These are phyloP conservation scores for Pseudogymnoascus sp. DNA, from an alignment of 2,329 filamentous ascomycete species.

Conservation along the genomic window DNA sequence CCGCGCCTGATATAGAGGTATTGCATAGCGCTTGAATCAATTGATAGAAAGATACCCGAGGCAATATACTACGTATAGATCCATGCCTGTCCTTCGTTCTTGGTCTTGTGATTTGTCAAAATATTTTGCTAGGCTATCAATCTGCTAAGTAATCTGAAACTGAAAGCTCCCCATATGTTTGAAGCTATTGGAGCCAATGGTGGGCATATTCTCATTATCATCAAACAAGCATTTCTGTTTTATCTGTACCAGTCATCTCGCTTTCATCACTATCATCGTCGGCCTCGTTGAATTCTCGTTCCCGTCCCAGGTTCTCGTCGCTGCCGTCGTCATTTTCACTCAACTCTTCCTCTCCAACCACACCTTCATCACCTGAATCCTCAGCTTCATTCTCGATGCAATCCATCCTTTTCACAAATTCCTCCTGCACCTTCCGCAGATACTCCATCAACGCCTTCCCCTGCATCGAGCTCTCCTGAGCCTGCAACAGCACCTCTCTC, in stretches of 20 bases:
- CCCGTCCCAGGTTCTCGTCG: background rate
- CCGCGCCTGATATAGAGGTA: background rate
- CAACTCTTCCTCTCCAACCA: background rate
- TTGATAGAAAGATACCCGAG: conserved; percentile 5
- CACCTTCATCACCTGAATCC: background rate
- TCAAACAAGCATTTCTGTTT: background rate
- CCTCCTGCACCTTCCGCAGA: conserved; percentile 61
- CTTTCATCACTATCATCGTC: background rate
- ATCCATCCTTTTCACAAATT: conserved; percentile 69
- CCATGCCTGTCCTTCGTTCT: background rate
- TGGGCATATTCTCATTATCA: background rate
- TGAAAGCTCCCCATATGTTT: background rate
- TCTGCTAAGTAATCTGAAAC: background rate
- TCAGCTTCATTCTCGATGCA: conserved; percentile 41
- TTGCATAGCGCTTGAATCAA: background rate
- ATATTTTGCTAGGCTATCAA: background rate
- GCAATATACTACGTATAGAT: conserved; percentile 5
- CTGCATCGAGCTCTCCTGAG: conserved; percentile 57
- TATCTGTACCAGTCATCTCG: background rate
- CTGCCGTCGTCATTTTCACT: background rate
- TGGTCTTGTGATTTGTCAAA: background rate
- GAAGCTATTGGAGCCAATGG: background rate
- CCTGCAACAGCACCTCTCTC: conserved; percentile 65
- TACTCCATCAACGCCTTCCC: conserved; percentile 57
- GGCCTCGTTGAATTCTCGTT: background rate